Conservation (phyloP, 345 rosid genomes). For the Lepidium aucheri region DNA sequence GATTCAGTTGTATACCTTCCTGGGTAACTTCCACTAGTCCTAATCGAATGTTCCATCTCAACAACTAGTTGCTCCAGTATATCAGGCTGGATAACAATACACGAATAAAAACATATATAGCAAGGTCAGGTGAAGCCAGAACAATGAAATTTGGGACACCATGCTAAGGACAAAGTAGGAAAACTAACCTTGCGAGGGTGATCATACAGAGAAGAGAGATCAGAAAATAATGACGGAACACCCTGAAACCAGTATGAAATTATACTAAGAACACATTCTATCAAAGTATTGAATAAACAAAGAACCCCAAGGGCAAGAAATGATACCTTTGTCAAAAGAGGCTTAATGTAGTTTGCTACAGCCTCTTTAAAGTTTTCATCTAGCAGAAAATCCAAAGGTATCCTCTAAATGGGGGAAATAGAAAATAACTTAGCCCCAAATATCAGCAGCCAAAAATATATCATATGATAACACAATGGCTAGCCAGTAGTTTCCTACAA, state of each 20-base stretch:
- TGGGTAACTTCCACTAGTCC: conserved; percentile 55
- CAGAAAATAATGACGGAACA: conserved; percentile 95
- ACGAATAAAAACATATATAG: neutral
- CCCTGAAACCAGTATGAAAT: conserved; percentile 46
- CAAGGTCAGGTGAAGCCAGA: conserved; percentile 4
- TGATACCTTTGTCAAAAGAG: conserved; percentile 76
- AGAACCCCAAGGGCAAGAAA: neutral
- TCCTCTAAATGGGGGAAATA: conserved; percentile 46
- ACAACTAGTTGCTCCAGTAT: conserved; percentile 73
- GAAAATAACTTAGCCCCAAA: neutral
- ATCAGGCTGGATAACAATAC: conserved; percentile 55
- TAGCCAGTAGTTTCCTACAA: neutral
- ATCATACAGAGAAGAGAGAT: conserved; percentile 85
- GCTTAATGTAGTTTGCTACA: conserved; percentile 67
- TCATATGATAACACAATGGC: neutral
- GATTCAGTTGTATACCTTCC: conserved; percentile 54
- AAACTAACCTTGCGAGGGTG: conserved; percentile 74
- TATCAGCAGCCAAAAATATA: neutral
- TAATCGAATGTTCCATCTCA: conserved; percentile 78
- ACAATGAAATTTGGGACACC: neutral
- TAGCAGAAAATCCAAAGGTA: conserved; percentile 95
- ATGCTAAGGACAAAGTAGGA: conserved; percentile 8
- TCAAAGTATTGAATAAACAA: neutral
- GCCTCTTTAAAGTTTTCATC: conserved; percentile 75
- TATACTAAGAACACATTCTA: conserved; percentile 2